Conservation (phyloP, 2,329 filamentous ascomycete species). For the Cordyceps pruinosa region DNA sequence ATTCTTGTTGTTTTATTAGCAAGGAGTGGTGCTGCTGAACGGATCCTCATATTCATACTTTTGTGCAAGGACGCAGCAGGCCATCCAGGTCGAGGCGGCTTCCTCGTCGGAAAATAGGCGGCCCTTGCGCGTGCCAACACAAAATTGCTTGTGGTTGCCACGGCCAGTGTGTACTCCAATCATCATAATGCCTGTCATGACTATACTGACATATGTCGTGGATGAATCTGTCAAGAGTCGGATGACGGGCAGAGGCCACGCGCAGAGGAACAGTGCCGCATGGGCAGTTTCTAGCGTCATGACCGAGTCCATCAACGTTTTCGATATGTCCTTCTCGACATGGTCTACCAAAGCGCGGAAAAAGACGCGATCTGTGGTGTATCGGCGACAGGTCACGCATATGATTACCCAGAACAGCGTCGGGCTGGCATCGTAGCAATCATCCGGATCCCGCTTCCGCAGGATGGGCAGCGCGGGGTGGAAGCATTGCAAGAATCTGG, state of each 20-base stretch:
- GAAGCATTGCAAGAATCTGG: constrained; percentile 45
- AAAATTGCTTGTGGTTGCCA: constrained; percentile 43
- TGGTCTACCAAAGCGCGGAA: constrained; percentile 41
- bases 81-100: constrained; percentile 46
- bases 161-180: constrained; percentile 47
- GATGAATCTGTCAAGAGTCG: constrained; percentile 46
- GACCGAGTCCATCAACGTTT: constrained; percentile 34
- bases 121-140: constrained; percentile 35
- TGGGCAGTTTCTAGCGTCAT: constrained; percentile 43
- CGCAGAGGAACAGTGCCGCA: constrained; percentile 42
- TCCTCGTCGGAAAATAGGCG: constrained; percentile 43
- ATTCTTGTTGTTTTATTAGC: constrained; percentile 22
- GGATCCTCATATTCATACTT: constrained; percentile 25
- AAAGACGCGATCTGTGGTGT: constrained; percentile 35
- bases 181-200: constrained; percentile 40
- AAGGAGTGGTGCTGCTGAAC: neutral
- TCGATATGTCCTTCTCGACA: constrained; percentile 40
- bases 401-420: constrained; percentile 51
- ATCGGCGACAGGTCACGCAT: constrained; percentile 42
- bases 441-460: constrained; percentile 42
- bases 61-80: constrained; percentile 45
- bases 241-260: constrained; percentile 45
- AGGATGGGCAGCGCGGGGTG: constrained; percentile 48
- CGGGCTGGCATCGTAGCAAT: constrained; percentile 40
- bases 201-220: constrained; percentile 38